Percentiles rank a stretch among this genome's conserved stretches.
phyloP scores from a whole-genome alignment of 2,329 filamentous ascomycete genomes.

The Aspergillus tamarii region DNA sequence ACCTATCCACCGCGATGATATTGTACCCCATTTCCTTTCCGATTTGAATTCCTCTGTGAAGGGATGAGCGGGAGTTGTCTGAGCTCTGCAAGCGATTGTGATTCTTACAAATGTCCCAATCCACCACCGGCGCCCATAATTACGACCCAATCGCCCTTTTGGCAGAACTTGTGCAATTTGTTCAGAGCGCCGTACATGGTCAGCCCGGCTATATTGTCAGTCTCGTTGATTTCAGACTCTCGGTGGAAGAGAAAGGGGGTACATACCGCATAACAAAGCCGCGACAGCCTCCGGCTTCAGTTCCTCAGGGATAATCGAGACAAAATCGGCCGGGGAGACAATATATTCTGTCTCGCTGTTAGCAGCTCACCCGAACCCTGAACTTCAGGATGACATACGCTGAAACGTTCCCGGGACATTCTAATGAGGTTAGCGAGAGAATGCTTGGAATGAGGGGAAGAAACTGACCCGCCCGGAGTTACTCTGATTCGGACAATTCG shows the following conservation, averaged over 20 bases:
- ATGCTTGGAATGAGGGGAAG: no score
- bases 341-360: constrained; percentile 14
- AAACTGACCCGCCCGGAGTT: constrained; percentile 14
- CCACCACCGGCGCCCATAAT: constrained; percentile 20
- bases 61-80: background rate
- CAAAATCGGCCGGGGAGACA: constrained; percentile 14
- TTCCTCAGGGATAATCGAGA: constrained; percentile 11
- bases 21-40: constrained; percentile 17
- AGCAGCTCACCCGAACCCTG: background rate
- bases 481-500: constrained; percentile 17
- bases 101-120: constrained; percentile 14
- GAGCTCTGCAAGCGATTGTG: background rate
- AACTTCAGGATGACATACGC: background rate
- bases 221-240: no score
- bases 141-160: constrained; percentile 16
- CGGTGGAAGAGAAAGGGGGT: background rate
- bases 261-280: constrained; percentile 17
- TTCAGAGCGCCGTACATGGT: constrained; percentile 20
- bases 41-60: constrained; percentile 13
- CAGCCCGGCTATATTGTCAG: constrained; percentile 8
- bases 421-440: background rate
- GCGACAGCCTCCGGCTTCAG: constrained; percentile 13
- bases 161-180: constrained; percentile 13
- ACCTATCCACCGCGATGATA: constrained; percentile 13
- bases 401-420: constrained; percentile 18